Evolutionary conservation across 345 rosid genomes (phyloP).

Genomic region (Pugionium cornutum): DNA sequence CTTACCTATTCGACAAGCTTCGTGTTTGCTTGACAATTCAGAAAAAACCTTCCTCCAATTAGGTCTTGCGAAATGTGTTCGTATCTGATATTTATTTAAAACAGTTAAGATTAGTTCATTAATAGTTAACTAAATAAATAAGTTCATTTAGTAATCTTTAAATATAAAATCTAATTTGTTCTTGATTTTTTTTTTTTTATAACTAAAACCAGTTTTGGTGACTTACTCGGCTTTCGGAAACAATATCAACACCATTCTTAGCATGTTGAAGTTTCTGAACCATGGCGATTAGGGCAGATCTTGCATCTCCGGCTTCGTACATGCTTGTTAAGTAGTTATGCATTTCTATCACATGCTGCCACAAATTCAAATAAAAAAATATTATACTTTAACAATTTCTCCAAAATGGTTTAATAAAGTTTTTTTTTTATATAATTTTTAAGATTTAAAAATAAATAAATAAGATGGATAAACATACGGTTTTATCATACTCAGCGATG

Average conservation of each 20-base stretch:
- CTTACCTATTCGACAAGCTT: conserved; percentile 67
- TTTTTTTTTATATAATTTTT: too few species aligned
- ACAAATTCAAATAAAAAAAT: neutral
- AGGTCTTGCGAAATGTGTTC: conserved; percentile 93
- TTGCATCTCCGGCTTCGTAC: conserved; percentile 95
- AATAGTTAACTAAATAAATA: neutral
- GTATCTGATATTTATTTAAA: conserved; percentile 53
- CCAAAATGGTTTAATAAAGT: too few species aligned
- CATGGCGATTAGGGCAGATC: conserved; percentile 93
- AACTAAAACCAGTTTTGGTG: neutral
- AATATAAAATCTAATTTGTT: too few species aligned
- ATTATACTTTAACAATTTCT: too few species aligned
- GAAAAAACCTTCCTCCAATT: conserved; percentile 91
- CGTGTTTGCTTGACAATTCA: conserved; percentile 60
- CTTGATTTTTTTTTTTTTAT: too few species aligned
- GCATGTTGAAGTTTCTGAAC: conserved; percentile 95
- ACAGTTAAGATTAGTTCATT: neutral
- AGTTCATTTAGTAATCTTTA: too few species aligned
- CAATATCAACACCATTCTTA: conserved; percentile 87
- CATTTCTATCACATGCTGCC: conserved; percentile 87
- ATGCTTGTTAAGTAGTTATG: conserved; percentile 96
- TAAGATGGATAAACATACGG: conserved; percentile 44
- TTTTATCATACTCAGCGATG: conserved; percentile 69
- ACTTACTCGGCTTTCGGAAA: conserved; percentile 86
- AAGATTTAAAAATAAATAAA: neutral